Evolutionary conservation across 2,329 filamentous ascomycete species (phyloP).

Genomic region (Aspergillus neoniger): DNA sequence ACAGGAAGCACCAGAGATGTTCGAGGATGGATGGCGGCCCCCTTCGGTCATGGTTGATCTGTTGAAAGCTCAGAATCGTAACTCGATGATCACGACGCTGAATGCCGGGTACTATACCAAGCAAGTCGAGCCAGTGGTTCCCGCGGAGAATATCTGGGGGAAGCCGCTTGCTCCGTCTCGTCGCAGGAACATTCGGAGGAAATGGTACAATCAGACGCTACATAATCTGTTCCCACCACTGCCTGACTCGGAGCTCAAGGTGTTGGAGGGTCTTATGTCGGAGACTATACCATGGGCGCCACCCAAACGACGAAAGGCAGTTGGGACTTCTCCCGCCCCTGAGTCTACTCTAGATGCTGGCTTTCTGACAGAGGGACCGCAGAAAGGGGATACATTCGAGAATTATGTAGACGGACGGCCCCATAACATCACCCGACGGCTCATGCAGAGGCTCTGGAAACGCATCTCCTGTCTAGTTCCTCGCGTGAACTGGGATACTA

Average conservation of each 20-base stretch:
- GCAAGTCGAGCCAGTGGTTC: constrained; percentile 32
- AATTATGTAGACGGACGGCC: constrained; percentile 39
- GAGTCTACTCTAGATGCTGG: constrained; percentile 23
- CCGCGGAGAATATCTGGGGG: constrained; percentile 40
- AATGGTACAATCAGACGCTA: constrained; percentile 40
- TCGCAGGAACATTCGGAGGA: constrained; percentile 36
- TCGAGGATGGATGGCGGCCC: constrained; percentile 38
- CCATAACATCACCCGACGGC: constrained; percentile 41
- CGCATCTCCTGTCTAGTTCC: constrained; percentile 39
- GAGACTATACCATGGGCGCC: constrained; percentile 35
- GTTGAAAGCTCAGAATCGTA: constrained; percentile 37
- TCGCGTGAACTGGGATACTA: constrained; percentile 26
- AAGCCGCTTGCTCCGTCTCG: constrained; percentile 33
- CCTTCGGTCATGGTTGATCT: constrained; percentile 35
- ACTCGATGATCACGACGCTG: constrained; percentile 28
- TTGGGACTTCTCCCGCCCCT: background rate
- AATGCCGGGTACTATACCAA: constrained; percentile 29
- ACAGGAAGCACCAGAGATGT: background rate
- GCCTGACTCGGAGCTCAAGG: constrained; percentile 37
- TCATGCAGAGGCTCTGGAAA: constrained; percentile 43
- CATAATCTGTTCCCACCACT: constrained; percentile 41
- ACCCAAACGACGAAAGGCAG: constrained; percentile 28
- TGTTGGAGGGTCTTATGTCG: constrained; percentile 36
- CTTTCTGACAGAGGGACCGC: constrained; percentile 39
- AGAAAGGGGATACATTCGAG: constrained; percentile 38